Evolutionary conservation across 2,329 filamentous ascomycete genomes (phyloP).

Genomic region (Eutypa lata): DNA sequence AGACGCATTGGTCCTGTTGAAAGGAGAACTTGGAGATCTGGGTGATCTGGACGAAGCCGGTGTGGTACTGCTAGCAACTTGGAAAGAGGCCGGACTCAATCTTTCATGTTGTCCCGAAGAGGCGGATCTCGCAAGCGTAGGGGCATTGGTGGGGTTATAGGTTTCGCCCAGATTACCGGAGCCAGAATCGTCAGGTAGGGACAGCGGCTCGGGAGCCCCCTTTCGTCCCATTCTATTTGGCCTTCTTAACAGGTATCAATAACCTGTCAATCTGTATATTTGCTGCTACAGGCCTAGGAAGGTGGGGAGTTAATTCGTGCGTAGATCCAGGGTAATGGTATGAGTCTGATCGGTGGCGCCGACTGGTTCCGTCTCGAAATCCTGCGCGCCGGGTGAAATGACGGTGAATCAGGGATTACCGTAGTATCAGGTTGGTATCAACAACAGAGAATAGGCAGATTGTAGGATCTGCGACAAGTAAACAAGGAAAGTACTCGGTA

Average conservation of each 20-base stretch:
- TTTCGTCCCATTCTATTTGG: constrained; percentile 54
- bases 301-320: neutral
- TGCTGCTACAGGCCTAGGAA: neutral
- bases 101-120: neutral
- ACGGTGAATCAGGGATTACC: constrained; percentile 22
- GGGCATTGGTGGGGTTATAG: neutral
- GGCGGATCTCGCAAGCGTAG: neutral
- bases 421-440: constrained; percentile 16
- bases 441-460: constrained; percentile 7
- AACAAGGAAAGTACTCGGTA: neutral
- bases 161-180: neutral
- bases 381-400: neutral
- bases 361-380: neutral
- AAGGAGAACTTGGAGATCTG: constrained; percentile 29
- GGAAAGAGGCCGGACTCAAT: constrained; percentile 11
- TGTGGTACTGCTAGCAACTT: constrained; percentile 17
- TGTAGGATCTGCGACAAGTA: constrained; percentile 14
- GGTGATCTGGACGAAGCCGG: constrained; percentile 26
- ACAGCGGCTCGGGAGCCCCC: constrained; percentile 55
- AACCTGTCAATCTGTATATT: neutral
- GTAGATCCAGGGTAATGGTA: neutral
- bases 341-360: neutral
- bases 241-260: constrained; percentile 3
- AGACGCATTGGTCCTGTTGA: constrained; percentile 27
- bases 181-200: constrained; percentile 40